phyloP scores from a whole-genome alignment of 2,329 filamentous ascomycete genomes.

The Sclerotinia trifoliorum region DNA sequence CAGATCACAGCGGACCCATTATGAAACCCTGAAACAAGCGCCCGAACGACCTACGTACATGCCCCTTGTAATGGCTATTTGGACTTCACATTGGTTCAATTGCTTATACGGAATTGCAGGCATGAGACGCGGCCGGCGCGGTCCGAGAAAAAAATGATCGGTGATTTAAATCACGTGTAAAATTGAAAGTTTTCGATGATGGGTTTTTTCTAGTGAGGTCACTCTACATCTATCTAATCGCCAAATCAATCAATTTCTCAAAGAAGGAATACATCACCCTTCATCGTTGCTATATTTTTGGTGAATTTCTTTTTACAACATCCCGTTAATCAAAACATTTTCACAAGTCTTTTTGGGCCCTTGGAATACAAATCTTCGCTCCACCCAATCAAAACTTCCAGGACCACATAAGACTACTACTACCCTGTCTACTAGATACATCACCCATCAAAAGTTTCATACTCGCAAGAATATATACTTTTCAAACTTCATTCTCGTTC shows the following conservation, averaged over 20 bases:
- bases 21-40: constrained; percentile 23
- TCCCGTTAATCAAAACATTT: neutral
- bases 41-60: constrained; percentile 3
- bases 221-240: neutral
- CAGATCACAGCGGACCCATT: constrained; percentile 16
- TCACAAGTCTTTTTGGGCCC: neutral
- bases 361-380: neutral
- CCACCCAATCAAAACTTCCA: neutral
- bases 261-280: neutral
- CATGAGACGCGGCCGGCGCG: neutral
- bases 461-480: constrained; percentile 4
- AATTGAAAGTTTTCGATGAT: constrained; percentile 8
- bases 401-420: neutral
- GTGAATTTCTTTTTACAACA: neutral
- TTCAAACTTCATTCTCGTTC: neutral
- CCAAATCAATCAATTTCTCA: constrained; percentile 4
- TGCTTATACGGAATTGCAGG: constrained; percentile 1
- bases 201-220: neutral
- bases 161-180: neutral
- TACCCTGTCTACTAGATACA: constrained; percentile 10
- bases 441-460: constrained; percentile 4
- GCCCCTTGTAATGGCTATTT: neutral
- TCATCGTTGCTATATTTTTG: neutral
- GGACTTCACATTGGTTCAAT: constrained; percentile 12
- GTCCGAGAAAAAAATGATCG: constrained; percentile 5